Evolutionary conservation across 352 stramenopile species (phyloP).

Genomic region (Pilasporangium apinafurcum): DNA sequence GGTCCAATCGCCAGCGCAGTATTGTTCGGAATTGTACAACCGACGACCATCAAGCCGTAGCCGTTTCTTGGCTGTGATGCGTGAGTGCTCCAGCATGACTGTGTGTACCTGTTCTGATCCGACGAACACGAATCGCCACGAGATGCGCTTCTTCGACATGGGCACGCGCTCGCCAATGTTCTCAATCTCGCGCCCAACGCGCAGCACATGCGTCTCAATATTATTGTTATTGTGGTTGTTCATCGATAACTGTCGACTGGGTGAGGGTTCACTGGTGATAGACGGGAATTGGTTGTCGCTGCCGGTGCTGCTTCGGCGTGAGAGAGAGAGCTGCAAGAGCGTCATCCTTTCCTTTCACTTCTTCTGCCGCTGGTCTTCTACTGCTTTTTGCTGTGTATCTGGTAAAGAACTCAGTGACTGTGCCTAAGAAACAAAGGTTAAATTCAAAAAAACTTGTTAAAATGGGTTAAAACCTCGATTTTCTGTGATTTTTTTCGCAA

Average conservation of each 20-base stretch:
- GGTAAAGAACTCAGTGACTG: too few relatives aligned
- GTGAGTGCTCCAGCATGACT: slow-evolving; percentile 79
- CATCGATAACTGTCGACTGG: neutral
- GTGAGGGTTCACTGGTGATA: too few relatives aligned
- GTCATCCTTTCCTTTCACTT: neutral
- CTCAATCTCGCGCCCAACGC: slow-evolving; percentile 66
- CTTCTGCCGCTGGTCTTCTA: neutral
- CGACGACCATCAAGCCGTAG: slow-evolving; percentile 73
- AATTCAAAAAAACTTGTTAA: too few relatives aligned
- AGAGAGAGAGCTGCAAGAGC: neutral
- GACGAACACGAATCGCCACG: slow-evolving; percentile 77
- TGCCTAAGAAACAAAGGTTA: too few relatives aligned
- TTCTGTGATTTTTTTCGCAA: too few relatives aligned
- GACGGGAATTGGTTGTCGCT: too few relatives aligned
- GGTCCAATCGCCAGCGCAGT: slow-evolving; percentile 59
- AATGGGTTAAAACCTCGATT: too few relatives aligned
- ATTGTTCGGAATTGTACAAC: slow-evolving; percentile 67
- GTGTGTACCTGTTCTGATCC: slow-evolving; percentile 77
- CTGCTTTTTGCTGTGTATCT: neutral
- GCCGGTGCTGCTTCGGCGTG: neutral
- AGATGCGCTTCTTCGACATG: slow-evolving; percentile 82
- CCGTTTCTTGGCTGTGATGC: slow-evolving; percentile 78
- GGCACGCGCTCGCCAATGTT: slow-evolving; percentile 78
- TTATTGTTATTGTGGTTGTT: neutral
- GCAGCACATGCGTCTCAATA: slow-evolving; percentile 22